Conservation (phyloP, 164 flowering plant genomes). For the Echeveria elegans region DNA sequence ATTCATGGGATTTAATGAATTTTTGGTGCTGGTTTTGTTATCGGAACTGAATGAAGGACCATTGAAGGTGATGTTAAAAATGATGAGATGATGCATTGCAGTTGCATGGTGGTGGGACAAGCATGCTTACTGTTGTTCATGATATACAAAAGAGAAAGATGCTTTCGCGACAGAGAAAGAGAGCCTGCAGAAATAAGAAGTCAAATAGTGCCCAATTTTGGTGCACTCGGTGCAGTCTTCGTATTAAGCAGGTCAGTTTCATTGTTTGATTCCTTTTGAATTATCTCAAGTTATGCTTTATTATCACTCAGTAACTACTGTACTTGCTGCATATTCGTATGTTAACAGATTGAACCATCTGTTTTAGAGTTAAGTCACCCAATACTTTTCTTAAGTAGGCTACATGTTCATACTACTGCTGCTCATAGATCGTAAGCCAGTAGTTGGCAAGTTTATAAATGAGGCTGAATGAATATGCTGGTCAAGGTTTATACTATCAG, state of each 20-base stretch:
- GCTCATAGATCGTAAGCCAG: neutral
- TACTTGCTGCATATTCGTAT: neutral
- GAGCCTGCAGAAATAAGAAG: neutral
- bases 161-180: neutral
- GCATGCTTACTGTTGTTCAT: constrained; percentile 1
- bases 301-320: neutral
- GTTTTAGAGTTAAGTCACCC: neutral
- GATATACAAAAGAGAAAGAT: constrained; percentile 5
- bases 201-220: constrained; percentile 3
- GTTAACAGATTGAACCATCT: neutral
- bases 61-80: neutral
- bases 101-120: constrained; percentile 6
- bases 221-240: neutral
- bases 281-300: neutral
- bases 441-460: neutral
- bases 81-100: constrained; percentile 7
- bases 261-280: neutral
- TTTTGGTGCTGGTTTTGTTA: constrained; percentile 4
- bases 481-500: neutral
- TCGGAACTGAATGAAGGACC: neutral
- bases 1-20: constrained; percentile 2
- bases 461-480: neutral
- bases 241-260: neutral
- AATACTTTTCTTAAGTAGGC: neutral
- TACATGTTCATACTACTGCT: neutral